phyloP scores from a whole-genome alignment of 2,329 filamentous ascomycete genomes.

The Periglandula ipomoeae region DNA sequence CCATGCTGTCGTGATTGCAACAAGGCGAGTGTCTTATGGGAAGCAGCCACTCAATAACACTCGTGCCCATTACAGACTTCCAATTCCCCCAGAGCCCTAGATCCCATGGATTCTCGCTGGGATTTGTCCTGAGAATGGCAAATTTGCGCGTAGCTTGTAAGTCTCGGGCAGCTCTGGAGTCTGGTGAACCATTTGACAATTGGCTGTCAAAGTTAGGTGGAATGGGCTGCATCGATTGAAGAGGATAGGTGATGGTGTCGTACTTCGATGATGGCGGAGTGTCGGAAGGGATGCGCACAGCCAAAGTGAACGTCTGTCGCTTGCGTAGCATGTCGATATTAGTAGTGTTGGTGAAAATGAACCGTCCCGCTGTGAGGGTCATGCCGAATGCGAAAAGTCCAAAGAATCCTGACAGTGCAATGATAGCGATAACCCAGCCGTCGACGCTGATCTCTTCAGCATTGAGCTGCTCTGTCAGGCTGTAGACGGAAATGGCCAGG shows the following conservation, averaged over 20 bases:
- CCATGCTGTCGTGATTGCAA: slow-evolving; percentile 52
- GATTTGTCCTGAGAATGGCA: slow-evolving; percentile 64
- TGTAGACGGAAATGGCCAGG: slow-evolving; percentile 55
- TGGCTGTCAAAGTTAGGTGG: not conserved
- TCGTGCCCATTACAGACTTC: slow-evolving; percentile 68
- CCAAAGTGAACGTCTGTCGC: slow-evolving; percentile 59
- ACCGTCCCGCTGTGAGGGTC: slow-evolving; percentile 61
- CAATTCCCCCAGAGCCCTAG: slow-evolving; percentile 63
- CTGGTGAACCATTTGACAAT: slow-evolving; percentile 10
- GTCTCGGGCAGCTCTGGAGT: slow-evolving; percentile 25
- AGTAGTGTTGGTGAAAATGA: slow-evolving; percentile 65
- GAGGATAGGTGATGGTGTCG: slow-evolving; percentile 49
- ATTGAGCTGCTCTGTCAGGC: slow-evolving; percentile 44
- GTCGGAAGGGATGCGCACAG: slow-evolving; percentile 56
- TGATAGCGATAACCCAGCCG: slow-evolving; percentile 53
- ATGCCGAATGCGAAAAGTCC: slow-evolving; percentile 73
- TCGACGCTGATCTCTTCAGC: slow-evolving; percentile 33
- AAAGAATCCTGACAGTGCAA: slow-evolving; percentile 64
- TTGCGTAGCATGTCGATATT: slow-evolving; percentile 71
- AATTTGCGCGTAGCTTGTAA: slow-evolving; percentile 55
- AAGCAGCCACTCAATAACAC: slow-evolving; percentile 66
- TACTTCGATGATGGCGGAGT: slow-evolving; percentile 34
- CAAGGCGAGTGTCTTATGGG: slow-evolving; percentile 70
- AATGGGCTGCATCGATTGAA: slow-evolving; percentile 20
- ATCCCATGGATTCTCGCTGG: slow-evolving; percentile 80